Base-by-base conservation (phyloP, 345 rosid genomes). In the Populus pruinosa region DNA sequence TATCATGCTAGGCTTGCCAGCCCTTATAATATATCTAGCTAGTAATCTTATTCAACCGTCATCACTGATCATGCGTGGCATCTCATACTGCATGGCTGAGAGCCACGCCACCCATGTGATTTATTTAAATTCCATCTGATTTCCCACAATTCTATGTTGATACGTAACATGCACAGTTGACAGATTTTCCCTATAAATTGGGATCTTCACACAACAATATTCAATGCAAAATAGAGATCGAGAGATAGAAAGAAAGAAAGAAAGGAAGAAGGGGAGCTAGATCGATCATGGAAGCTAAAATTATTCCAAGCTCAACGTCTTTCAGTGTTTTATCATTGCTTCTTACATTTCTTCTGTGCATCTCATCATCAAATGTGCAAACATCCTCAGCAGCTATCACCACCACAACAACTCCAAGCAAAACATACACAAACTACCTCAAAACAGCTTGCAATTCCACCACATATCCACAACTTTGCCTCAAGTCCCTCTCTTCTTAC, bases 381-480 rank as follows among this genome's bases (percentile, higher is more conserved):
- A 74, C 55, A 67, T 73, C 86, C 10, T 13, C 70, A 55, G 83
- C 85, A 69, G 59, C 84, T 55, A n/a, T 87, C 72, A 8, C 85
- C 56, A 11, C 84, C 13, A 61, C 85, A 18, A 67, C 72, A n/a
- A 43, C 62, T 6, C 18, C 65, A 8, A 20, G 13, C 64, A 67
- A 82, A 6, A 64, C 78, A 27, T 89, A 86, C 92, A 84, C 65
- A 62, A 82, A 70, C 8, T 92, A 77, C 83, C 81, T 92, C 17
- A 83, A 82, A 75, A 86, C 81, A 14, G 87, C 89, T 2, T 92
- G 97, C 85, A 81, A 78, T 16, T 76, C 91, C 5, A 87, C 97
- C 53, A 82, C 85, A 35, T 86, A 84, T 75, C 91, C 97, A 2
- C 47, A 59, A 5, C 81, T 84, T 63, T 94, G 98, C 87, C 85